Evolutionary conservation across 2,329 filamentous ascomycete species (phyloP).

Genomic region (Fusarium irregulare): DNA sequence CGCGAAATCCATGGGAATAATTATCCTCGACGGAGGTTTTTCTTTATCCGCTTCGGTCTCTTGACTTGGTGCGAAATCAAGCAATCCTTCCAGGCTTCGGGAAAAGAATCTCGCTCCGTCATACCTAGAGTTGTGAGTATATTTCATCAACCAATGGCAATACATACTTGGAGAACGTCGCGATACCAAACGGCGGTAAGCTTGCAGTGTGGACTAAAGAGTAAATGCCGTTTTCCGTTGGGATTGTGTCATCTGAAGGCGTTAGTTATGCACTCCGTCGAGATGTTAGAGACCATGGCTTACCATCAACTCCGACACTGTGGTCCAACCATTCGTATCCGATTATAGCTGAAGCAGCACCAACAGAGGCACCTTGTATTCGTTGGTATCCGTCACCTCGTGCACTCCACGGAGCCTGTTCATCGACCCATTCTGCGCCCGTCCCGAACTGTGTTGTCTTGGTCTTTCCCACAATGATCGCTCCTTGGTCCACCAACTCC

Average conservation of each 20-base stretch:
- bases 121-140: constrained; percentile 24
- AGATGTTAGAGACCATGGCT: constrained; percentile 20
- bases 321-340: constrained; percentile 57
- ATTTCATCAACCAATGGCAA: background rate
- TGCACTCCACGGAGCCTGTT: constrained; percentile 57
- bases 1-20: constrained; percentile 43
- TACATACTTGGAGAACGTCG: constrained; percentile 29
- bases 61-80: constrained; percentile 25
- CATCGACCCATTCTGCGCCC: constrained; percentile 56
- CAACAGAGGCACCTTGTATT: constrained; percentile 51
- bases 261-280: constrained; percentile 29
- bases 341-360: constrained; percentile 53
- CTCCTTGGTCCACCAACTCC: constrained; percentile 69
- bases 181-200: constrained; percentile 25
- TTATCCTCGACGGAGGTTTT: constrained; percentile 30
- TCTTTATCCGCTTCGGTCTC: background rate
- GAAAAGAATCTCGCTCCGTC: constrained; percentile 41
- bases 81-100: constrained; percentile 44
- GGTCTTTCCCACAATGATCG: constrained; percentile 65
- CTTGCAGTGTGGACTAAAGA: constrained; percentile 43
- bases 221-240: constrained; percentile 47
- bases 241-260: constrained; percentile 33
- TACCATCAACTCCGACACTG: constrained; percentile 53
- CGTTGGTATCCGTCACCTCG: constrained; percentile 60
- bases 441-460: constrained; percentile 62